These are phyloP conservation scores for Novakomyces olei DNA, from an alignment of 805 yeast genomes.

Conservation along the genomic window DNA sequence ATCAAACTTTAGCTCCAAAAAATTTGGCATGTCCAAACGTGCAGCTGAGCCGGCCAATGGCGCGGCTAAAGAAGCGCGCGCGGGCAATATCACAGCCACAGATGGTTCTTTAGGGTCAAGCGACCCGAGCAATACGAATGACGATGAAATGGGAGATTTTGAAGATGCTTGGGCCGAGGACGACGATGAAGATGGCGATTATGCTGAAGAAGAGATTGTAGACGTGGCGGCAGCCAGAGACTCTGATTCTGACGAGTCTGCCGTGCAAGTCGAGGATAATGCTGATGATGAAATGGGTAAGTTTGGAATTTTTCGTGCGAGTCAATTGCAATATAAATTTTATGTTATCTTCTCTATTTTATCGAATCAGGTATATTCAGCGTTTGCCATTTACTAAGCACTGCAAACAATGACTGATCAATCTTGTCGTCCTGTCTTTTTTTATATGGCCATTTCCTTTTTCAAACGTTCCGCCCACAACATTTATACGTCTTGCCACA, in stretches of 20 bases:
- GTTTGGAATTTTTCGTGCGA: constrained; percentile 19
- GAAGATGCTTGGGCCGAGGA: constrained; percentile 45
- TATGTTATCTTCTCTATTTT: too few relatives aligned
- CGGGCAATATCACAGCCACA: constrained; percentile 4
- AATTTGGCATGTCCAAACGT: constrained; percentile 7
- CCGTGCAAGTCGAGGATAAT: constrained; percentile 73
- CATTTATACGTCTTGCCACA: too few relatives aligned
- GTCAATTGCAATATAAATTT: constrained; percentile 12
- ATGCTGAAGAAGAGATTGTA: constrained; percentile 39
- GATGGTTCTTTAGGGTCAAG: constrained; percentile 6
- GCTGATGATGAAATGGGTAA: constrained; percentile 55
- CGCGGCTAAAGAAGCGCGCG: constrained; percentile 18
- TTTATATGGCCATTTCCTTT: too few relatives aligned
- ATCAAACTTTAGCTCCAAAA: too few relatives aligned
- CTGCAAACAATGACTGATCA: too few relatives aligned
- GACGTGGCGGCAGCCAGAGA: constrained; percentile 85
- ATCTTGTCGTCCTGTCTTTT: too few relatives aligned
- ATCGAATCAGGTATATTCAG: constrained; percentile 6
- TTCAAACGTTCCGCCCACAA: too few relatives aligned
- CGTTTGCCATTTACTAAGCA: constrained; percentile 13
- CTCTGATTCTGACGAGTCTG: constrained; percentile 34
- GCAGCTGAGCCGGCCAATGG: constrained; percentile 11
- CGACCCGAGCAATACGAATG: too few relatives aligned
- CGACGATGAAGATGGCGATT: constrained; percentile 16
- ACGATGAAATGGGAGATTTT: constrained; percentile 29